Percentiles rank a stretch among this genome's conserved stretches.
Evolutionary conservation across 2,329 filamentous ascomycete species (phyloP).

Genomic region (Exophiala sideris): DNA sequence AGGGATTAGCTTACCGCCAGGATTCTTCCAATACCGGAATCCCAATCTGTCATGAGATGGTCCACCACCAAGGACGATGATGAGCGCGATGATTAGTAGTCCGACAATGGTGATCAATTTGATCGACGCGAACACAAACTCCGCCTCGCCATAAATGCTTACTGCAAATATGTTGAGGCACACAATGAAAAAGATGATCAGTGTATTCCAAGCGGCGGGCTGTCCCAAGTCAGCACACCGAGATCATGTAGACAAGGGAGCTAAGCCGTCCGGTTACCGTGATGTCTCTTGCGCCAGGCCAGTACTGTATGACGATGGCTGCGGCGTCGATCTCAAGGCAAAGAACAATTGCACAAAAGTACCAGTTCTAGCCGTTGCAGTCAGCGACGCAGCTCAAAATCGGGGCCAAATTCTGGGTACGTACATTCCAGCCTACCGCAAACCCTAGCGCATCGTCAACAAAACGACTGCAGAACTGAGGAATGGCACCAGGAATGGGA

Average conservation of each 20-base stretch:
- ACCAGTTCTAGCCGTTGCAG: conserved; percentile 33
- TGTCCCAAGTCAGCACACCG: background rate
- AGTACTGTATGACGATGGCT: conserved; percentile 45
- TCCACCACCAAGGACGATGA: conserved; percentile 48
- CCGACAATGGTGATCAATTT: conserved; percentile 53
- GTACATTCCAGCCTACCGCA: conserved; percentile 44
- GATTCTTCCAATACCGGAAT: conserved; percentile 46
- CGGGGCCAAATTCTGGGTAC: no score
- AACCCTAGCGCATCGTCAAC: conserved; percentile 49
- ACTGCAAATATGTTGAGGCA: conserved; percentile 43
- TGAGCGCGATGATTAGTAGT: conserved; percentile 48
- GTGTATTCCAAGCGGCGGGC: conserved; percentile 44
- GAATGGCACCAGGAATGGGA: conserved; percentile 49
- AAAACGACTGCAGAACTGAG: conserved; percentile 39
- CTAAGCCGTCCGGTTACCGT: background rate
- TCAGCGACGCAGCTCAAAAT: no score
- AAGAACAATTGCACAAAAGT: conserved; percentile 46
- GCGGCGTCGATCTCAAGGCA: conserved; percentile 47
- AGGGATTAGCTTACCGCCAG: conserved; percentile 42
- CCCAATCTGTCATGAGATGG: conserved; percentile 46
- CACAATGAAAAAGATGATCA: conserved; percentile 33
- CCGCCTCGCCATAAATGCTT: conserved; percentile 50
- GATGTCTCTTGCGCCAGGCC: conserved; percentile 31
- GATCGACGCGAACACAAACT: conserved; percentile 51
- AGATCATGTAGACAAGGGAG: no score